Evolutionary conservation across 164 flowering plant species (phyloP).

Genomic region (Paratinospora sagittata): DNA sequence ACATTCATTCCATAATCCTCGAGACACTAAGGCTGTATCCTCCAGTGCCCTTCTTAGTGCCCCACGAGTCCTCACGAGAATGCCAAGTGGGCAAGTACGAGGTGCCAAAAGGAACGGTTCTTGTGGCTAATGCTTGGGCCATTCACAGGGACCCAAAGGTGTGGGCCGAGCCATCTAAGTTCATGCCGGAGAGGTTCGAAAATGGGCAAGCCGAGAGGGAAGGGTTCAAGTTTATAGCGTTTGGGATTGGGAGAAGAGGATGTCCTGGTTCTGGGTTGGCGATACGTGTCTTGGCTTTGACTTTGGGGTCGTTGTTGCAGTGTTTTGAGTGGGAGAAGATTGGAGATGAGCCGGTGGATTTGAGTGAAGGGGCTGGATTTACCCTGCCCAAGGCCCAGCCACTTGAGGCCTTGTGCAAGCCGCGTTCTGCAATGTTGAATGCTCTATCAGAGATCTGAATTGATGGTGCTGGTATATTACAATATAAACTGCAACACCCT

Average conservation of each 20-base stretch:
- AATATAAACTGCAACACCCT: too few species aligned
- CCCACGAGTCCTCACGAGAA: conserved; percentile 28
- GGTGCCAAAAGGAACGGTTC: conserved; percentile 21
- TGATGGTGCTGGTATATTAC: too few species aligned
- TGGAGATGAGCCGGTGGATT: conserved; percentile 10
- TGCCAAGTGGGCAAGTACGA: conserved; percentile 24
- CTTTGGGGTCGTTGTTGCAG: conserved; percentile 14
- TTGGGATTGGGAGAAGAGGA: conserved; percentile 15
- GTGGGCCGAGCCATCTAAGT: conserved; percentile 28
- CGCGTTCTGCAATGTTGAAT: conserved; percentile 2
- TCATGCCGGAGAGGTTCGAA: conserved; percentile 39
- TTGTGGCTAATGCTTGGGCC: conserved; percentile 32
- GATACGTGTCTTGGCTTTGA: background rate
- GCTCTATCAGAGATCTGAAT: conserved; percentile 6
- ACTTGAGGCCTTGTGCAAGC: conserved; percentile 8
- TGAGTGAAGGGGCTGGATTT: conserved; percentile 10
- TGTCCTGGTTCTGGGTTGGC: conserved; percentile 13
- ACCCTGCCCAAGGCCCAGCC: conserved; percentile 12
- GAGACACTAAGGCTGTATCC: conserved; percentile 30
- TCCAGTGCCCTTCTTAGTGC: conserved; percentile 20
- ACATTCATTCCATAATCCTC: conserved; percentile 24
- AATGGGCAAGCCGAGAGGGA: background rate
- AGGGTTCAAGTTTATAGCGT: conserved; percentile 12
- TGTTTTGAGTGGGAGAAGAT: conserved; percentile 19
- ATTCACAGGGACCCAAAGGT: conserved; percentile 28